Evolutionary conservation across 2,329 filamentous ascomycete genomes (phyloP).

Genomic region (Aspergillus flavus): DNA sequence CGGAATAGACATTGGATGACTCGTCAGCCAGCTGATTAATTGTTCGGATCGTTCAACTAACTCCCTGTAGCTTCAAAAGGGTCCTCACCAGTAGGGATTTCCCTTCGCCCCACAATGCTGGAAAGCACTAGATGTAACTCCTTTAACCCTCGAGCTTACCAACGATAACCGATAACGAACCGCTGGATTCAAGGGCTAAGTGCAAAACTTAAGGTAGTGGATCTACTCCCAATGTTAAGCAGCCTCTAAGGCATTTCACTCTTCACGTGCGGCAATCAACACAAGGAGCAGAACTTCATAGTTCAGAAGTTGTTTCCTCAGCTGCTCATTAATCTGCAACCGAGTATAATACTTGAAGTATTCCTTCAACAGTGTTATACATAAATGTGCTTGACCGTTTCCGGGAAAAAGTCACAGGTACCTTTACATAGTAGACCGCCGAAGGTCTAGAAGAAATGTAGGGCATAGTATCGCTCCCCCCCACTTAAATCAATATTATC

Average conservation of each 20-base stretch:
- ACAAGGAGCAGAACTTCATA: neutral
- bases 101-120: neutral
- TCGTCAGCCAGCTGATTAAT: neutral
- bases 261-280: neutral
- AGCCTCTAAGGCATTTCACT: neutral
- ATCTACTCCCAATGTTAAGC: neutral
- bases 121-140: neutral
- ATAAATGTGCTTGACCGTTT: neutral
- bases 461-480: neutral
- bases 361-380: neutral
- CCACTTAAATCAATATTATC: neutral
- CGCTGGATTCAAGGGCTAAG: neutral
- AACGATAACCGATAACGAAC: neutral
- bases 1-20: neutral
- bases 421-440: neutral
- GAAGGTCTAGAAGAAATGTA: neutral
- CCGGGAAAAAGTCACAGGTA: neutral
- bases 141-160: neutral
- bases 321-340: neutral
- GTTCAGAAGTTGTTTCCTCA: neutral
- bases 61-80: neutral
- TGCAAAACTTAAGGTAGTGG: neutral
- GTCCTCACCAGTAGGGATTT: neutral
- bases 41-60: neutral
- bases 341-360: neutral